A percentile compares a stretch with the other conserved stretches of the same genome.
Evolutionary conservation across 73 alveolate species (phyloP).

Genomic region (Paramecium octaurelia): DNA sequence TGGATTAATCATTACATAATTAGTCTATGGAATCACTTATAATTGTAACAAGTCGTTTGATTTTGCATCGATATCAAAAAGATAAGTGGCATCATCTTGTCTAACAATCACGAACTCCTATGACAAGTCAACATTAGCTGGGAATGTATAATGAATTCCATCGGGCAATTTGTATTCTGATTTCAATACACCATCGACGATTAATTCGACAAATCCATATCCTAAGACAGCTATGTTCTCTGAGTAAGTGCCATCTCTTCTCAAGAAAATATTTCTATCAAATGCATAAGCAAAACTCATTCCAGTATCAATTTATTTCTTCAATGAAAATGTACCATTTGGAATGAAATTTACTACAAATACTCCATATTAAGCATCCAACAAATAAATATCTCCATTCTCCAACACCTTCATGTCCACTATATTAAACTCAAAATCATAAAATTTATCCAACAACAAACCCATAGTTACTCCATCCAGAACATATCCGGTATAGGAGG

Average conservation of each 20-base stretch:
- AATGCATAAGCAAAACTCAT: conserved; percentile 32
- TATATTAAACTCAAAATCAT: neutral
- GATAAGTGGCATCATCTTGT: neutral
- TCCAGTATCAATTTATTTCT: neutral
- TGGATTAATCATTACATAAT: neutral
- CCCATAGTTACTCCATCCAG: neutral
- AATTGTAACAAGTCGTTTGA: neutral
- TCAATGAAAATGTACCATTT: neutral
- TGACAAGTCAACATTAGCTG: neutral
- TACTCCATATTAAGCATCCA: conserved; percentile 32
- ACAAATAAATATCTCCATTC: conserved; percentile 28
- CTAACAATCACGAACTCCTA: neutral
- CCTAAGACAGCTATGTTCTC: conserved; percentile 4
- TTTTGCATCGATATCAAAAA: neutral
- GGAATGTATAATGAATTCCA: neutral
- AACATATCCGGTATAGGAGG: neutral
- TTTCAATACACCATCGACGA: neutral
- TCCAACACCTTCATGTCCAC: neutral
- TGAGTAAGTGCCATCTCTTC: neutral
- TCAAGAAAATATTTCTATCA: neutral
- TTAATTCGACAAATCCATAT: neutral
- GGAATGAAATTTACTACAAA: neutral
- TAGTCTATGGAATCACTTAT: neutral
- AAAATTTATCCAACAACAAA: neutral
- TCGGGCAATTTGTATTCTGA: neutral